A percentile compares a stretch with the other conserved stretches of the same genome.
phyloP scores from a whole-genome alignment of 169 alveolate genomes.

The Miamiensis avidus region DNA sequence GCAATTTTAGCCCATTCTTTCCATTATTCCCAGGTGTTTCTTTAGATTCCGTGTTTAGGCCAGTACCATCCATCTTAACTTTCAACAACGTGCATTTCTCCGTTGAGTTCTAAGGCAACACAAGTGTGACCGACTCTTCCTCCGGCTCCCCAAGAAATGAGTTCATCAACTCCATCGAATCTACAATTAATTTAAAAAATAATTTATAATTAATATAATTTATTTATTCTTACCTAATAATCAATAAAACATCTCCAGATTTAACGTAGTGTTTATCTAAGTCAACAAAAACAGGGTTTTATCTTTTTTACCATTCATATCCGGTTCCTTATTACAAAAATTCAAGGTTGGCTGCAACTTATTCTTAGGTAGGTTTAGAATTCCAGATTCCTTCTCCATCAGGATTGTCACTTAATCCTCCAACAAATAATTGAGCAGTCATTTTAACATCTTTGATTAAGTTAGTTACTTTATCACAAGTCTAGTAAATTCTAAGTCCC shows the following conservation, averaged over 20 bases:
- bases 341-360: slow-evolving; percentile 64
- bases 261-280: slow-evolving; percentile 61
- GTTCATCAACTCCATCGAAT: slow-evolving; percentile 84
- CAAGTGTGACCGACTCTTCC: slow-evolving; percentile 71
- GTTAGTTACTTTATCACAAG: slow-evolving; percentile 71
- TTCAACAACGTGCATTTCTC: slow-evolving; percentile 79
- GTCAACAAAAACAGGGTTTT: slow-evolving; percentile 37
- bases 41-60: slow-evolving; percentile 80
- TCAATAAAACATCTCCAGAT: slow-evolving; percentile 83
- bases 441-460: slow-evolving; percentile 52
- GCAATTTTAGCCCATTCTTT: slow-evolving; percentile 72
- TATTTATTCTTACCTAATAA: too few species aligned
- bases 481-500: slow-evolving; percentile 68
- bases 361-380: slow-evolving; percentile 63
- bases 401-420: slow-evolving; percentile 76
- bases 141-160: slow-evolving; percentile 83
- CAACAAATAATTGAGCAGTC: slow-evolving; percentile 65
- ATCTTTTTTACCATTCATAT: slow-evolving; percentile 65
- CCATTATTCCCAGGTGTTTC: slow-evolving; percentile 79
- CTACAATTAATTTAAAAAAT: slow-evolving; percentile 78
- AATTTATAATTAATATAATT: too few species aligned
- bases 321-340: slow-evolving; percentile 64
- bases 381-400: slow-evolving; percentile 57
- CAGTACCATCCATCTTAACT: slow-evolving; percentile 84
- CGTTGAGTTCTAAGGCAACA: slow-evolving; percentile 74